Conservation (phyloP, 371 early-diverging fungal species). For the Encephalitozoon romaleae region DNA sequence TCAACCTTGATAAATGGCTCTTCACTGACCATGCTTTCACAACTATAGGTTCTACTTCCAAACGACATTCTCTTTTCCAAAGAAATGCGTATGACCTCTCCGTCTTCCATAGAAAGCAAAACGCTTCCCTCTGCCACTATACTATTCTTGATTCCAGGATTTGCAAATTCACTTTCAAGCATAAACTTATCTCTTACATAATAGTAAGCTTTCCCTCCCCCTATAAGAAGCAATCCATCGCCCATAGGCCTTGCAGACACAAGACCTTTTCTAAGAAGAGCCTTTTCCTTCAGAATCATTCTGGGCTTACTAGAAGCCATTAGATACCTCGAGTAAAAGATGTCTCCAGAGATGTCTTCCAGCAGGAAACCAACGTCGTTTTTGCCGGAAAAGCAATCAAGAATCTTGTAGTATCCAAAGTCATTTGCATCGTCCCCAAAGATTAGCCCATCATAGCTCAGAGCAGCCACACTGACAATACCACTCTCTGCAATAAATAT, state of each 20-base stretch:
- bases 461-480: not conserved
- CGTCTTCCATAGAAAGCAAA: not conserved
- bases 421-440: not conserved
- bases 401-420: not conserved
- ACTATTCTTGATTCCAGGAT: not conserved
- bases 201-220: not conserved
- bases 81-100: not conserved
- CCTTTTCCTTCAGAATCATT: not conserved
- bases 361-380: not conserved
- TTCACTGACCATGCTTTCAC: not conserved
- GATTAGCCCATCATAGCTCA: not conserved
- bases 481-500: not conserved
- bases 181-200: not conserved
- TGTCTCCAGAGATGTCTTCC: slow-evolving; percentile 2
- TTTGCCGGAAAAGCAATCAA: not conserved
- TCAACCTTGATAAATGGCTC: not conserved
- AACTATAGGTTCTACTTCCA: not conserved
- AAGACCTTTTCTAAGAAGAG: not conserved
- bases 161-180: slow-evolving; percentile 4
- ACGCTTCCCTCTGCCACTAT: not conserved
- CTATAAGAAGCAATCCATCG: not conserved
- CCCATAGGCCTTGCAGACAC: not conserved
- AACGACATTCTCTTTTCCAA: not conserved
- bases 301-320: no score
- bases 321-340: not conserved